Base-by-base conservation (phyloP, 768 basidiomycete genomes). In the Hysterangium stoloniferum region DNA sequence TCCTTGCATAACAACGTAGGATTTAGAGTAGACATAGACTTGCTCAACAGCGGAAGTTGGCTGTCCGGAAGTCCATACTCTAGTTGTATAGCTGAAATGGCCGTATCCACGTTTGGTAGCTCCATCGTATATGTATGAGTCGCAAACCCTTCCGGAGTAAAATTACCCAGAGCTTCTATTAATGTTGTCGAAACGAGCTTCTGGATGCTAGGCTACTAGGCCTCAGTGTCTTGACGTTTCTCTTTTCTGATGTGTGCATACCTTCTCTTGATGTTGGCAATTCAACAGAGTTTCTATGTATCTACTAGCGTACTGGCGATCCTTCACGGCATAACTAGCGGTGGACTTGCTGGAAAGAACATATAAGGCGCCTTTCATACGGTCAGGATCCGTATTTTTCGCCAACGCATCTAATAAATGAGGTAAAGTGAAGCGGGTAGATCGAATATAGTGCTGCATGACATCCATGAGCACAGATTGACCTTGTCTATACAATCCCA, bases 231-330 rank as follows among this genome's bases (percentile, higher is more conserved):
- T 45, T 19, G 19, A 15, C 5, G 15, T 15, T 37, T 33, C 24
- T 11, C 19, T n/a, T 4, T 43, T 13, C 15, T 15, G n/a, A 20
- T 19, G 51, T 28, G 48, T 35, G 24, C 57, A 24, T 57, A 83
- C 88, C 76, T 92, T 92, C 62, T 91, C 89, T 60, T 92, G 86
- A 51, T 85, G 83, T 60, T 90, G 87, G 54, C 84, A 86, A 56
- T 82, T 79, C 9, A 90, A 67, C 49, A 90, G 64, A 4, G 82
- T 69, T 52, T 78, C 59, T 28, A 88, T 67, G 57, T 84, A 86
- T 37, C 70, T 70, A 5, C 69, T 72, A 54, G 80, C 76, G 54
- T 76, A 73, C 12, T 65, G 66, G 35, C 75, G 73, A 64, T 86
- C 85, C 29, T 27, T 28, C 27, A 48, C 31, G 13, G 41, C n/a